Base-by-base conservation (phyloP, 108 stramenopile species). In the Stephanodiscus minutulus region DNA sequence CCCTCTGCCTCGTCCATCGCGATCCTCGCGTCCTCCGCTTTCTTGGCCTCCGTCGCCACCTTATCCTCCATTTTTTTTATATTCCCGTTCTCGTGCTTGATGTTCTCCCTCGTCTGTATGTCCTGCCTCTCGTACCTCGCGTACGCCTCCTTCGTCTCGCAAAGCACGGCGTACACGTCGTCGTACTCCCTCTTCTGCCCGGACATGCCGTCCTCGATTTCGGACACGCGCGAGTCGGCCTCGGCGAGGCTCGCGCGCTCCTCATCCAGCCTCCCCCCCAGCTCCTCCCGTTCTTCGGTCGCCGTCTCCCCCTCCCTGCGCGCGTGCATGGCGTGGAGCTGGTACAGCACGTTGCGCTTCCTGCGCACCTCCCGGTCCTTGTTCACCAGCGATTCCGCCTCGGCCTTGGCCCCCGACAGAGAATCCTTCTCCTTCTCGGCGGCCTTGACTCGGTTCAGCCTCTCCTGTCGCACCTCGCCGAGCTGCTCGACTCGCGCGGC, bases 381-480 rank as follows among this genome's bases (percentile, higher is more conserved):
- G 13, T 72, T 68, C 43, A 98, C 67, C 61, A 92, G 83, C 22
- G 86, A 83, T 68, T 96, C 83, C 8, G 98, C 98, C 76, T 99
- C 97, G 12, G 68, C 72, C 69, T 95, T 95, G 47, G 95, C 95
- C 8, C 87, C 92, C 66, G 92, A 87, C 28, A 99, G 87, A 25
- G 74, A 70, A 20, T 96, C 88, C 81, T 90, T 91, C 84, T 98
- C 98, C 82, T 96, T 96, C 74, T 99, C 96, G 0, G 90, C 96
- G 22, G 93, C 92, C 85, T 97, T 97, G 71, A 99, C 94, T 11
- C 98, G 94, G 66, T 97, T 96, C 28, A 99, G 83, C 76, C 94
- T 97, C 70, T 94, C 96, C 72, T 88, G 87, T 21, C 97, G 83
- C 3, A 73, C 60, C 64, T 94, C 95, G 2, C 88, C 83, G 36